Base-by-base conservation (phyloP, 2,329 filamentous ascomycete species). In the Fusarium lyarnte region DNA sequence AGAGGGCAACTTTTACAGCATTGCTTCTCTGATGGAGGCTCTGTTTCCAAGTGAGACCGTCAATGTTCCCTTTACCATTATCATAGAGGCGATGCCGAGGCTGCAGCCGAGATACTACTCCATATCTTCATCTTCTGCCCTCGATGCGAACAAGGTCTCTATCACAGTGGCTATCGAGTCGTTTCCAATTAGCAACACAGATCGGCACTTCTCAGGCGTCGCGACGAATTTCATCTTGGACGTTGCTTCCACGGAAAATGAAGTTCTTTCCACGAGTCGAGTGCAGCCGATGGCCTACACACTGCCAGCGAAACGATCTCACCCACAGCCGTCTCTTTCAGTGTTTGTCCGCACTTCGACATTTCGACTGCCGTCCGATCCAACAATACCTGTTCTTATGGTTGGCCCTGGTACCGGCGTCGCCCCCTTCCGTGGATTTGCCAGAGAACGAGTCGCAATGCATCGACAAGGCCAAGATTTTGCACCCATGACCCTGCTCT, bases 121-220 rank as follows among this genome's bases (percentile, higher is more conserved):
- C 4, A 21, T 51, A 2, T 51, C 47, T 14, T 51, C 47, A 0
- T 51, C 47, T 3, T 35, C 31, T 0, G 11, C 29, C 5, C n/a
- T 35, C 1, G 29, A 51, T 10, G 4, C 16, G 0, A 1, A 0
- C 12, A 33, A 14, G 19, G n/a, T 35, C 0, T 35, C 47, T 0
- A 51, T 51, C 8, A 51, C 47, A 3, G 47, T 35, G 5, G 47
- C 29, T 14, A 25, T 51, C 0, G 47, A 51, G 29, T 51, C 47
- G 2, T 35, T 51, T 35, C 11, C n/a, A 0, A 6, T 51, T 5
- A 0, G 1, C 0, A 51, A 35, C 2, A 35, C 12, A 1, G 8
- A 10, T 10, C 31, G 47, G 1, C 8, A 51, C 2, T 35, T 51
- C 17, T 35, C 29, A 0, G 47, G 31, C 1, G 17, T 21, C 2